Evolutionary conservation across 108 stramenopile genomes (phyloP), one percentile per base, ranked within the genome.

Genomic region (Stephanodiscus minutulus): DNA sequence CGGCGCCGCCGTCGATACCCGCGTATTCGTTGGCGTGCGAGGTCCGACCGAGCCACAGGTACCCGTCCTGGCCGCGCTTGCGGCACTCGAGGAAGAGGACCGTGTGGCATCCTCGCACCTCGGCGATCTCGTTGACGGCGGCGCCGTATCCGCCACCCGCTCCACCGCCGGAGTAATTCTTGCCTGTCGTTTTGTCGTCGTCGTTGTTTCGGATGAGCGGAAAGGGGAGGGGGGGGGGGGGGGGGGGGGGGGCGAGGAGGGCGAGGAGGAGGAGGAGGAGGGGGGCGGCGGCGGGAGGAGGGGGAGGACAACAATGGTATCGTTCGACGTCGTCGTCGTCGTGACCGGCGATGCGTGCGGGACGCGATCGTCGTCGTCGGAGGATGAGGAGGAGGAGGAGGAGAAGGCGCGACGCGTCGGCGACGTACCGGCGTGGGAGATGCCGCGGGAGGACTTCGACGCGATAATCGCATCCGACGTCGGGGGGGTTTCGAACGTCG

Each of bases 71-170:
- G 0, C 82, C 82, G 60, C 91, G 83, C 82, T 99, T 99, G 9
- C 98, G 83, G 48, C 92, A 93, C 78, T 99, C 99, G 20, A 99
- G 60, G 75, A 97, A 97, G 54, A 98, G 31, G n/a, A 91, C 91
- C 55, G 89, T 72, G 66, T 98, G 96, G 82, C 99, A 99, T 37
- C 91, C 82, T 61, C 98, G 90, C 50, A 98, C 84, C 72, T 97
- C 94, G 53, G 95, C 92, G 63, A 99, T 96, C 61, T 97, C 98
- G 72, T 97, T 98, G 46, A 99, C 87, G 15, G 95, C 96, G 4
- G 80, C 77, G 56, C 89, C 94, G 37, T 85, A 66, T 0, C 91
- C 91, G 21, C 79, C 75, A 31, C 81, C 76, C 13, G 6, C 44
- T 36, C 44, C 28, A 1, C 70, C 60, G 8, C 39, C 54, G 1